Base-by-base conservation (phyloP, 1,284 basidiomycete species). In the Apiotrichum montevideense region DNA sequence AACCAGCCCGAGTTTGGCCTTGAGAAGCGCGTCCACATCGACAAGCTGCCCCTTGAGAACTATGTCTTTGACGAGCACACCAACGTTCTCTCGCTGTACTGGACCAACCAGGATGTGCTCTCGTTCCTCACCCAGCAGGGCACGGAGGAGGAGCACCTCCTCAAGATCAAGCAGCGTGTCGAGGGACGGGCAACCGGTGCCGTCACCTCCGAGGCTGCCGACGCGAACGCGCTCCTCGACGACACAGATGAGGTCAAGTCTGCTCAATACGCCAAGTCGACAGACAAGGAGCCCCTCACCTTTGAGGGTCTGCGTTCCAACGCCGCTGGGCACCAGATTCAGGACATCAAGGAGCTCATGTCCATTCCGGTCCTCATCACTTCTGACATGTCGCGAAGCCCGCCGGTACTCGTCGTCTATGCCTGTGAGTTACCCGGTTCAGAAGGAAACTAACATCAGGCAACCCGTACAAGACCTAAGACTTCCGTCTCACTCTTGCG, bases 41-140 rank as follows among this genome's bases (percentile, higher is more conserved):
- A 98, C 75, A 93, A 98, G 78, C 96, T 99, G 87, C 95, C 96
- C 14, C 90, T 95, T 55, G 90, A 94, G 86, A 95, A 94, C 68
- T 88, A 90, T 67, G 88, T 93, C 51, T 93, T 92, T 70, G 94
- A 98, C 69, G 94, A 97, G 77, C 88, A 93, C 75, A 82, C 82
- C 9, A 87, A 95, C 75, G 84, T 87, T 15, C 83, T 99, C 10
- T 73, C 72, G 65, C 67, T 76, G 1, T 76, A 75, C 75, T 94
- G 90, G 91, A 92, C 90, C 11, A 81, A 82, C 63, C 84, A 85
- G 57, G 93, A 98, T 68, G 93, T 97, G 52, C 90, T 98, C 61
- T 86, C 83, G 37, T 97, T 88, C 88, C 82, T 98, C 44, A 90
- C 91, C 13, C n/a, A 40, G 35, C 92, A 95, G 77, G 66, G 65